Base-by-base conservation (phyloP, 805 yeast genomes). In the Hanseniaspora vineae region DNA sequence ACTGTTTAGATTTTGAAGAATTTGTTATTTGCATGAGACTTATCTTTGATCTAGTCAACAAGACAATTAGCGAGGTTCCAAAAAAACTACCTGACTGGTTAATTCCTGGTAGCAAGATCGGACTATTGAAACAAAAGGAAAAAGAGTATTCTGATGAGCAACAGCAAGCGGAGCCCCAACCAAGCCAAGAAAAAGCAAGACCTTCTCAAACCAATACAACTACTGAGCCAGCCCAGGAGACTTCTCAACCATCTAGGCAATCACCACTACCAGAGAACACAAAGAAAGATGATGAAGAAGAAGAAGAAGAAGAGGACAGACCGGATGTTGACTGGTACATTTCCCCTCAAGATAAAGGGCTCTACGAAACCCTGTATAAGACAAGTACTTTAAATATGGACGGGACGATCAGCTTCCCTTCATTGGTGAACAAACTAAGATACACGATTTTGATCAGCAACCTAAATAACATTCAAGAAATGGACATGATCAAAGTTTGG, bases 21-120 rank as follows among this genome's bases (percentile, higher is more conserved):
- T 92, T 92, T 65, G 92, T 97, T 60, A 86, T 92, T 53, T 90
- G 97, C 46, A 92, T 92, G 99, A 75, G 97, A 55, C 73, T 92
- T 48, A 85, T 90, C 42, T 92, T 88, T 61, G 98, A 92, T 61
- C 64, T 83, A 61, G 90, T 92, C 47, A 89, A 92, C 64, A 86
- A 89, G 15, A 75, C 73, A 35, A 62, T 68, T 44, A 68, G 71
- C 15, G 64, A 68, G 17, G 70, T 89, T 6, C 98, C 98, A 1
- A 63, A 68, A 20, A 72, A 73, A 44, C 71, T 92, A 49, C 99
- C 99, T 1, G 78, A 76, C 42, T 90, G 97, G 97, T 75, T 92
- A 51, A 76, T 92, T 50, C 98, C 99, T 1, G 81, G 90, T 6
- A 77, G 86, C 46, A 92, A 92, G 59, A 80, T 82, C 15, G 95